Percentiles rank a stretch among this genome's conserved stretches.
These are phyloP conservation scores for Ustilago hordei DNA, from an alignment of 1,284 basidiomycete genomes.

Conservation along the genomic window DNA sequence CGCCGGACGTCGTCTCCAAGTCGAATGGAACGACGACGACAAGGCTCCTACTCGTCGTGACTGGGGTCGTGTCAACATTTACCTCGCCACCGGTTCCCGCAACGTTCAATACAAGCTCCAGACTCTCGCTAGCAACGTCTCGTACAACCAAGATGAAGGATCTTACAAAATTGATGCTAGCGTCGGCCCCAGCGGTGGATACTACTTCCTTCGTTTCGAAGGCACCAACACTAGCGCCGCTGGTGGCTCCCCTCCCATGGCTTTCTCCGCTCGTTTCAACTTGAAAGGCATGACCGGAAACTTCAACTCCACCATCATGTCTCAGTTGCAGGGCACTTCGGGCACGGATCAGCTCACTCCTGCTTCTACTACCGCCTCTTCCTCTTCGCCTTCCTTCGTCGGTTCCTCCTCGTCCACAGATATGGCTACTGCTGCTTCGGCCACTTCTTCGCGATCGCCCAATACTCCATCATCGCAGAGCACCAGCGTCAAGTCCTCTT, in stretches of 20 bases:
- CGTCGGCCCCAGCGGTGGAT: slow-evolving; percentile 54
- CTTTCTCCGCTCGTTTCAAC: slow-evolving; percentile 64
- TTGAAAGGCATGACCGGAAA: slow-evolving; percentile 53
- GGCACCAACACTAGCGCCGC: slow-evolving; percentile 45
- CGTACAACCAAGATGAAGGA: slow-evolving; percentile 19
- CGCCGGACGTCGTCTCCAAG: slow-evolving; percentile 45
- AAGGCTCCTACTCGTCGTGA: slow-evolving; percentile 41
- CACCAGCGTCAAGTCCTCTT: slow-evolving; percentile 33
- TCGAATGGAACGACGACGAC: slow-evolving; percentile 63
- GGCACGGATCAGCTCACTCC: slow-evolving; percentile 32
- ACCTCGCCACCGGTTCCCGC: slow-evolving; percentile 57
- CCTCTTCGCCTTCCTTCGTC: slow-evolving; percentile 18
- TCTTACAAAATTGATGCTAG: slow-evolving; percentile 44
- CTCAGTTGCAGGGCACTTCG: slow-evolving; percentile 22
- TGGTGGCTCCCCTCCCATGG: slow-evolving; percentile 49
- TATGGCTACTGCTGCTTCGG: slow-evolving; percentile 73
- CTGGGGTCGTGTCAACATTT: slow-evolving; percentile 64
- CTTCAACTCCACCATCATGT: slow-evolving; percentile 60
- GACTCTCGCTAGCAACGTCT: slow-evolving; percentile 47
- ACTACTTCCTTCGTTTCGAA: slow-evolving; percentile 66
- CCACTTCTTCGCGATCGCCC: slow-evolving; percentile 74
- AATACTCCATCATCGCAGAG: slow-evolving; percentile 76
- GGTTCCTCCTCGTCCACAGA: slow-evolving; percentile 16
- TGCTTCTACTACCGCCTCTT: slow-evolving; percentile 17
- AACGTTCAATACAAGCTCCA: slow-evolving; percentile 64